phyloP scores from a whole-genome alignment of 768 basidiomycete genomes.

The Glaciozyma antarctica region DNA sequence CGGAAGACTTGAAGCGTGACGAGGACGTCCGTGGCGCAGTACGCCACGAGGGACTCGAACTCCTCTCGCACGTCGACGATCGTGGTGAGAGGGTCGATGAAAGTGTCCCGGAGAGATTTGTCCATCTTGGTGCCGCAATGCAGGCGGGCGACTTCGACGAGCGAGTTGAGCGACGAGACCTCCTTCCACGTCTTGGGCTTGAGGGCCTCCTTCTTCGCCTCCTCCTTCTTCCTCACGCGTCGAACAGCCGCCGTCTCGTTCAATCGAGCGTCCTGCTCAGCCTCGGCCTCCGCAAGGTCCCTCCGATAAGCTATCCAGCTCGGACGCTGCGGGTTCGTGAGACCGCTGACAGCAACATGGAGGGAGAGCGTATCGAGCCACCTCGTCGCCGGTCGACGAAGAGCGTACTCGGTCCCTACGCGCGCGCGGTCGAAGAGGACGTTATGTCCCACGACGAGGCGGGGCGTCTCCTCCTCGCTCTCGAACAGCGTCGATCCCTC shows the following conservation, averaged over 20 bases:
- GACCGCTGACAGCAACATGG: conserved; percentile 86
- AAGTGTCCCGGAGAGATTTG: conserved; percentile 67
- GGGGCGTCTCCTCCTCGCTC: conserved; percentile 39
- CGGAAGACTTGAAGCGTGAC: conserved; percentile 74
- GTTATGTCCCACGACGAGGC: conserved; percentile 83
- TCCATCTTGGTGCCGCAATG: conserved; percentile 73
- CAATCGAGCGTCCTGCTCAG: conserved; percentile 27
- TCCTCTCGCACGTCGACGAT: conserved; percentile 42
- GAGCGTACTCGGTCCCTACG: conserved; percentile 68
- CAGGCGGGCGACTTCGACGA: conserved; percentile 80
- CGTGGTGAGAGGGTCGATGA: conserved; percentile 47
- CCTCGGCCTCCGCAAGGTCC: conserved; percentile 37
- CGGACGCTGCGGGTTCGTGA: conserved; percentile 87
- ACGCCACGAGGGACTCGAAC: conserved; percentile 52
- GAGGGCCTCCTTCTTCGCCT: conserved; percentile 38
- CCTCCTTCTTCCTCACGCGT: neutral
- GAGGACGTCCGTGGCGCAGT: conserved; percentile 75
- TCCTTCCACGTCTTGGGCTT: conserved; percentile 75
- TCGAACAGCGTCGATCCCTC: conserved; percentile 38
- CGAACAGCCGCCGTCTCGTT: neutral
- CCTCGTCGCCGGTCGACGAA: conserved; percentile 58
- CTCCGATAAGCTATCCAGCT: conserved; percentile 84
- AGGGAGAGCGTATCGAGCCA: conserved; percentile 92
- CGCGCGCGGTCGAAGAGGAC: conserved; percentile 86
- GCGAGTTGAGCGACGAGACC: conserved; percentile 79